Evolutionary conservation across 495 filamentous ascomycete genomes (phyloP), one percentile per base, ranked within the genome.

Genomic region (Neurospora intermedia): DNA sequence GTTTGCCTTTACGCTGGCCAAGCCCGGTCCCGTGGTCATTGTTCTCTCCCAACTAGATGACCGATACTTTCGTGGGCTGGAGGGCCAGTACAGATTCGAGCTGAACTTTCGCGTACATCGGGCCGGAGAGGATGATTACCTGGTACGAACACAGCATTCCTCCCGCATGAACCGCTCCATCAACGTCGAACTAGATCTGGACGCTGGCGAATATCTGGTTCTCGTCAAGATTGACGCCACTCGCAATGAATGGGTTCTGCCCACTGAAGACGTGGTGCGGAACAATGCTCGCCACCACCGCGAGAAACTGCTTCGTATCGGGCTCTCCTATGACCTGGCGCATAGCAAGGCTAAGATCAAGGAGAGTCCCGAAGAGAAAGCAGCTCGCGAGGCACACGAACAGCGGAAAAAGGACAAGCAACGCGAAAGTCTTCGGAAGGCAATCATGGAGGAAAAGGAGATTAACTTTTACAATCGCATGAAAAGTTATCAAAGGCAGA

Each of bases 291-390:
- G 86, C 46, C 78, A 79, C 1, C 86, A 88, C 35, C 89, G 93
- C 39, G 93, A 94, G 69, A 98, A 98, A 80, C 85, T 98, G 3
- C 87, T 94, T 3, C 90, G 92, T 72, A 89, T 95, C 27, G 94
- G 93, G 5, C 86, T 91, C 39, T 89, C 91, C 6, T 96, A 97
- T 73, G 94, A 97, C 77, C 81, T 95, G 11, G 93, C 94, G 5
- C 92, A 96, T 77, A 90, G 89, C 43, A 94, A 94, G 79, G 91
- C 90, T 20, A 86, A 90, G 27, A 83, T 91, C 23, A 80, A 84
- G 40, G 90, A 93, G 75, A 89, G 89, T 6, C 83, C 90, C n/a
- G 83, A 87, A 71, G 91, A 93, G 77, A 90, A 89, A 79, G 76
- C 80, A 73, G 85, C 83, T 2, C 80, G 81, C 13, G 80, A 84